Conservation (phyloP, 2,329 filamentous ascomycete species). For the Verticillium nubilum region DNA sequence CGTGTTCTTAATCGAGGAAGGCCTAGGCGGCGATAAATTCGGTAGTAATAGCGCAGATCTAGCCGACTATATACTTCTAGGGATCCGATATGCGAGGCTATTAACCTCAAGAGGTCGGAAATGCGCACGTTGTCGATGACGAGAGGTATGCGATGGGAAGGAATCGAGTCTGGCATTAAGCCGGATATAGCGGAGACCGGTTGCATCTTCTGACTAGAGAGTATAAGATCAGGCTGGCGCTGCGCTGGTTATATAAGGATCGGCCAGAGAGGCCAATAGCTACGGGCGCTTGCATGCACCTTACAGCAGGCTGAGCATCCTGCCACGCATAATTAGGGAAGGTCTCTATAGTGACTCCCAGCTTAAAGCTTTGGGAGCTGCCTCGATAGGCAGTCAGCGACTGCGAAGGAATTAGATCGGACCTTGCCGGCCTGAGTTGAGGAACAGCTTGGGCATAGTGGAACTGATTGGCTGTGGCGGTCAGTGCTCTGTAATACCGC, state of each 20-base stretch:
- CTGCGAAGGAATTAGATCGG: background rate
- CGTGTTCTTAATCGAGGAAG: slow-evolving; percentile 23
- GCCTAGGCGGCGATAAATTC: slow-evolving; percentile 26
- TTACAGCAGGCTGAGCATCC: background rate
- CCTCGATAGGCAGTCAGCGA: too few relatives aligned
- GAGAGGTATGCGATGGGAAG: background rate
- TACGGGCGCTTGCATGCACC: background rate
- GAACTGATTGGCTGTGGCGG: background rate
- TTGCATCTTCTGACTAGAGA: slow-evolving; percentile 3
- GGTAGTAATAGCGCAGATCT: slow-evolving; percentile 18
- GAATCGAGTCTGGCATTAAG: slow-evolving; percentile 14
- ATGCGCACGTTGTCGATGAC: background rate
- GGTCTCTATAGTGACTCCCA: too few relatives aligned
- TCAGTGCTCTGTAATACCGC: background rate
- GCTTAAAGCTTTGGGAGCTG: too few relatives aligned
- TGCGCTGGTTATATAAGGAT: slow-evolving; percentile 7
- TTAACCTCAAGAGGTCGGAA: background rate
- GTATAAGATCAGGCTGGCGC: slow-evolving; percentile 4
- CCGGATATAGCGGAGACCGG: too few relatives aligned
- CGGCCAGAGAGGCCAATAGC: background rate
- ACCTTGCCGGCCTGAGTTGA: background rate
- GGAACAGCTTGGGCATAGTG: background rate
- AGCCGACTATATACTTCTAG: background rate
- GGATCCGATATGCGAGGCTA: background rate
- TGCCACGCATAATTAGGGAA: background rate